Conservation (phyloP, 2,329 filamentous ascomycete species). For the Parafenestella ontariensis region DNA sequence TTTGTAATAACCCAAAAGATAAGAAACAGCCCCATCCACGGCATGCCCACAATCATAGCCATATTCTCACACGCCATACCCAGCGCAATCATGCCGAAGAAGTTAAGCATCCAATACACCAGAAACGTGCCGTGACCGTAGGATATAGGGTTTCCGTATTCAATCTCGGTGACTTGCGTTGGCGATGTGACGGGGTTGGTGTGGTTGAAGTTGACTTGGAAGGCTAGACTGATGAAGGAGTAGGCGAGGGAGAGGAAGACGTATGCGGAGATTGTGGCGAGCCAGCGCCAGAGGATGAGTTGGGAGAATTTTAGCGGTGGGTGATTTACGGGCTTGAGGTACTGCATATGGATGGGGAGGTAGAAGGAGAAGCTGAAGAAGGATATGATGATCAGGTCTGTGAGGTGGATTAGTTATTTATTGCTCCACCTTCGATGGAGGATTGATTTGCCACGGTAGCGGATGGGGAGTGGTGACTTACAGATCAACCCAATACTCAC, state of each 20-base stretch:
- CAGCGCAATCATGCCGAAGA: conserved; percentile 67
- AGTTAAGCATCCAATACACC: conserved; percentile 71
- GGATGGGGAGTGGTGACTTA: too few species aligned
- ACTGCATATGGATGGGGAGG: conserved; percentile 67
- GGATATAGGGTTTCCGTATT: conserved; percentile 56
- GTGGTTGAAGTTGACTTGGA: conserved; percentile 64
- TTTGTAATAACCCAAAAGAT: conserved; percentile 75
- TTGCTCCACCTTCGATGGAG: too few species aligned
- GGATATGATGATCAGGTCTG: conserved; percentile 68
- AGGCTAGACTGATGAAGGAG: conserved; percentile 68
- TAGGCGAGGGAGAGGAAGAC: conserved; percentile 69
- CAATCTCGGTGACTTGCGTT: conserved; percentile 49
- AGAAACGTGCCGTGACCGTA: conserved; percentile 66
- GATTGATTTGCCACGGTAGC: too few species aligned
- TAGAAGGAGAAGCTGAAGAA: conserved; percentile 73
- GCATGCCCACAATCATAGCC: conserved; percentile 67
- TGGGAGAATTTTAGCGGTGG: conserved; percentile 66
- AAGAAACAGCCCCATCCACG: conserved; percentile 68
- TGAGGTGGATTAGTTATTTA: not conserved
- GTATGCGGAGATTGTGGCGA: conserved; percentile 64
- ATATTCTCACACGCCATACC: conserved; percentile 71
- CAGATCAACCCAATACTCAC: conserved; percentile 69
- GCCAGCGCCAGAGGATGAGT: conserved; percentile 65
- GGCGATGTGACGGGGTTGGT: conserved; percentile 54
- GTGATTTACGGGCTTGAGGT: conserved; percentile 62